phyloP scores from a whole-genome alignment of 2,329 filamentous ascomycete species.

The Fusarium heterosporum region DNA sequence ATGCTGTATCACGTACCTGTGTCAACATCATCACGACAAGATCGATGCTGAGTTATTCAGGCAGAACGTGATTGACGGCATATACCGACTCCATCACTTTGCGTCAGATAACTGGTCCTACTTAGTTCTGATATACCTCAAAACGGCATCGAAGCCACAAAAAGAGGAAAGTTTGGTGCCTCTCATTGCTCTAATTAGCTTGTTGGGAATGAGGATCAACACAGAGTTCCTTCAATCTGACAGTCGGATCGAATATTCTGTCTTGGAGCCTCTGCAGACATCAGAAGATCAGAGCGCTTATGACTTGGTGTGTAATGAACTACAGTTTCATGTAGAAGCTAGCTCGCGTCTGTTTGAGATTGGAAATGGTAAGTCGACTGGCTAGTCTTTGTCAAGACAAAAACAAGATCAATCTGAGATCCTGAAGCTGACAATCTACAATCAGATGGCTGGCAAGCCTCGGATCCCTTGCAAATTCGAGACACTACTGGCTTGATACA shows the following conservation, averaged over 20 bases:
- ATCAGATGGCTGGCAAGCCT: background rate
- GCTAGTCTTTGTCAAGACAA: background rate
- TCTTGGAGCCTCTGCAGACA: background rate
- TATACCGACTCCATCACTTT: conserved; percentile 22
- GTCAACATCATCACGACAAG: conserved; percentile 3
- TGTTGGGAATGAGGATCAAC: background rate
- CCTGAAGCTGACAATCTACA: too few species aligned
- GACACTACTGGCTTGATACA: background rate
- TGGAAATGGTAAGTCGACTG: background rate
- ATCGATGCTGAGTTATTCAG: background rate
- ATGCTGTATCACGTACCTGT: background rate
- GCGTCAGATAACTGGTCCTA: background rate
- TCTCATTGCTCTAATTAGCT: background rate
- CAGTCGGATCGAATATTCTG: background rate
- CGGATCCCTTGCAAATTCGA: background rate
- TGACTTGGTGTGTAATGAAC: background rate
- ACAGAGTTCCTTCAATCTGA: background rate
- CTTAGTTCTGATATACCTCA: background rate
- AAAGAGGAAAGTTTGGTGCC: background rate
- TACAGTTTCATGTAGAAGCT: background rate
- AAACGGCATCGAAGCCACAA: background rate
- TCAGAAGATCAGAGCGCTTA: background rate
- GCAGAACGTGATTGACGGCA: background rate
- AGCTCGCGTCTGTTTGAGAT: background rate
- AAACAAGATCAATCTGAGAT: too few species aligned